These are phyloP conservation scores for Neopestalotiopsis rosae DNA, from an alignment of 2,329 filamentous ascomycete genomes.

Conservation along the genomic window DNA sequence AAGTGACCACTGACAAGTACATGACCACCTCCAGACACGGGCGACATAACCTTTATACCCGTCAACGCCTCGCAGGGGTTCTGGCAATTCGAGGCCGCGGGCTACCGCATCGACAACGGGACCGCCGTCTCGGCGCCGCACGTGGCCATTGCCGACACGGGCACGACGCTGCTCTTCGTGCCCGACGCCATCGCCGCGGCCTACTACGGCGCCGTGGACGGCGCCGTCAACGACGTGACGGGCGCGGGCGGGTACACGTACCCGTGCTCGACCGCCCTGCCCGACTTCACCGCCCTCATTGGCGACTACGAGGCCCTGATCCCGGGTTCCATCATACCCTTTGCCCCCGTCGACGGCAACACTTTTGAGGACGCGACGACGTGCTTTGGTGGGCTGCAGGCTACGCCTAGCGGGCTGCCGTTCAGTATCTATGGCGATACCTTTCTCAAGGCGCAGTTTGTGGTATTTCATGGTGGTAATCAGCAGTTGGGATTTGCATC, in stretches of 20 bases:
- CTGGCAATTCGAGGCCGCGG: constrained; percentile 66
- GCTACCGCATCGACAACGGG: constrained; percentile 55
- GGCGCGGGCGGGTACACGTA: constrained; percentile 62
- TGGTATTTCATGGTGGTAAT: constrained; percentile 62
- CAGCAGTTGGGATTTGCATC: constrained; percentile 53
- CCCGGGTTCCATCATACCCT: constrained; percentile 46
- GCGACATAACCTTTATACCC: constrained; percentile 59
- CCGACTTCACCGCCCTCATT: constrained; percentile 35
- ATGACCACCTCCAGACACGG: constrained; percentile 39
- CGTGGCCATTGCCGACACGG: constrained; percentile 62
- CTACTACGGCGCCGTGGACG: constrained; percentile 63
- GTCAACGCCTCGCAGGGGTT: constrained; percentile 63
- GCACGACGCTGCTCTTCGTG: constrained; percentile 67
- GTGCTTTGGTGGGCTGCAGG: constrained; percentile 73
- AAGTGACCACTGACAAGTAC: no score
- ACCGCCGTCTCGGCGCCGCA: constrained; percentile 26
- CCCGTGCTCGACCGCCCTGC: constrained; percentile 58
- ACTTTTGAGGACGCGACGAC: constrained; percentile 55
- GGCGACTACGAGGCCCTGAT: constrained; percentile 31
- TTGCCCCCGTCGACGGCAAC: constrained; percentile 51
- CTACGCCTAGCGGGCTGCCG: constrained; percentile 54
- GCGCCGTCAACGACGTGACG: constrained; percentile 47
- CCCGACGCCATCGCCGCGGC: constrained; percentile 53
- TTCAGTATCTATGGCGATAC: constrained; percentile 73
- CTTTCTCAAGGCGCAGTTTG: constrained; percentile 73